Base-by-base conservation (phyloP, 805 yeast genomes). In the Ogataea glucozyma region DNA sequence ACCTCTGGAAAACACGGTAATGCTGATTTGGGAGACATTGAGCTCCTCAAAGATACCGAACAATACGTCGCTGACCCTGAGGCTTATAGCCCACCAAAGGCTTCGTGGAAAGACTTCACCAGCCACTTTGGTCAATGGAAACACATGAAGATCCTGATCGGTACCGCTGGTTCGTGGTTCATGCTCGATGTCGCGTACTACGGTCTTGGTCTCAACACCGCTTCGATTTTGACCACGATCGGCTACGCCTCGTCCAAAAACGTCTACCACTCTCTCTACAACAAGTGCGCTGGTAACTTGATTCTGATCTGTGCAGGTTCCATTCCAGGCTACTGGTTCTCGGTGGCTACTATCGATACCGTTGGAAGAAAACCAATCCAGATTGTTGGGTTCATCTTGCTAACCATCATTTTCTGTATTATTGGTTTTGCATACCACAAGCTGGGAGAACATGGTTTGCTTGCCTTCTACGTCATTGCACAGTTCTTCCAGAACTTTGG, bases 261-360 rank as follows among this genome's bases (percentile, higher is more conserved):
- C 62, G 79, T 87, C 44, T 88, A 88, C 74, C 62, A 72, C 43
- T 74, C 79, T 34, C 70, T 89, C 51, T 83, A 81, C 73, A 79
- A 88, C 66, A 66, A 84, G 48, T 86, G 91, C 64, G 95, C 89
- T 45, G 97, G 97, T 81, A 88, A 88, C 70, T 76, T 88, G 74
- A 88, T 88, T 70, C 76, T 88, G 65, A 80, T 88, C 51, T 87
- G 95, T 77, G 97, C 97, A 44, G 97, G 97, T 75, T 78, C 93
- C 34, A 79, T 88, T 67, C 96, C 96, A 57, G 97, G 97, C 62
- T 88, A 88, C 71, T 88, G 96, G 96, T 71, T 75, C 48, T 64
- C 91, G 23, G 88, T 83, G 56, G 88, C 88, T 40, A 82, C 91
- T 35, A 64, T 88, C 47, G 97, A 88, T 68, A 73, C 70, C 27